Conservation (phyloP, 2,329 filamentous ascomycete species). For the Nemania serpens region DNA sequence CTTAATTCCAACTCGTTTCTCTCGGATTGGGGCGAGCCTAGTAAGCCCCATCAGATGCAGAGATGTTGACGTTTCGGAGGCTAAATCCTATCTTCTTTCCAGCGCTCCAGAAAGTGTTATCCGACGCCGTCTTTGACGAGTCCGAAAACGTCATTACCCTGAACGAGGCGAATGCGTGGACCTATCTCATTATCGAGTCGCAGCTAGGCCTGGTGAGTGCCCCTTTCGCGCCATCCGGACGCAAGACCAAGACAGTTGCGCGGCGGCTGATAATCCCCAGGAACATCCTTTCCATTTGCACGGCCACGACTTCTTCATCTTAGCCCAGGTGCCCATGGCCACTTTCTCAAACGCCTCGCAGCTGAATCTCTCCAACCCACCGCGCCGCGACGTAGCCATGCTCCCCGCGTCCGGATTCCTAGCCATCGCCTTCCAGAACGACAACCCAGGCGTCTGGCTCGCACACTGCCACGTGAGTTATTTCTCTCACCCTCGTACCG, state of each 20-base stretch:
- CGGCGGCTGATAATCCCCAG: constrained; percentile 25
- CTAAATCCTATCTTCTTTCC: constrained; percentile 9
- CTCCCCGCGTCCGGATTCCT: constrained; percentile 53
- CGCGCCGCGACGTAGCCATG: constrained; percentile 54
- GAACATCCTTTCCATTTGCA: constrained; percentile 51
- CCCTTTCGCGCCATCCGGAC: constrained; percentile 3
- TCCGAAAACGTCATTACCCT: constrained; percentile 41
- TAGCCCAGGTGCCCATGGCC: constrained; percentile 40
- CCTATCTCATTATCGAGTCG: constrained; percentile 44
- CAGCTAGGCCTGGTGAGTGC: constrained; percentile 28
- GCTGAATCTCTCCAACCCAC: constrained; percentile 50
- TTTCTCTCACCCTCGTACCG: background rate
- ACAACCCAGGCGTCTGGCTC: constrained; percentile 59
- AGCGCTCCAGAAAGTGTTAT: constrained; percentile 43
- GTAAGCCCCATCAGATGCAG: constrained; percentile 25
- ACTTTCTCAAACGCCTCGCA: constrained; percentile 38
- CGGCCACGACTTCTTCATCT: constrained; percentile 50
- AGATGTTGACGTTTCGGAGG: background rate
- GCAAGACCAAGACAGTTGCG: background rate
- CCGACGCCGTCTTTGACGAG: constrained; percentile 31
- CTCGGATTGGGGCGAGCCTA: constrained; percentile 55
- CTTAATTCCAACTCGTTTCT: constrained; percentile 54
- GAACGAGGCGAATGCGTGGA: constrained; percentile 42
- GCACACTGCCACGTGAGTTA: constrained; percentile 41
- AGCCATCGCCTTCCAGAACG: constrained; percentile 54